These are phyloP conservation scores for Botrytis squamosa DNA, from an alignment of 2,329 filamentous ascomycete species.

Conservation along the genomic window DNA sequence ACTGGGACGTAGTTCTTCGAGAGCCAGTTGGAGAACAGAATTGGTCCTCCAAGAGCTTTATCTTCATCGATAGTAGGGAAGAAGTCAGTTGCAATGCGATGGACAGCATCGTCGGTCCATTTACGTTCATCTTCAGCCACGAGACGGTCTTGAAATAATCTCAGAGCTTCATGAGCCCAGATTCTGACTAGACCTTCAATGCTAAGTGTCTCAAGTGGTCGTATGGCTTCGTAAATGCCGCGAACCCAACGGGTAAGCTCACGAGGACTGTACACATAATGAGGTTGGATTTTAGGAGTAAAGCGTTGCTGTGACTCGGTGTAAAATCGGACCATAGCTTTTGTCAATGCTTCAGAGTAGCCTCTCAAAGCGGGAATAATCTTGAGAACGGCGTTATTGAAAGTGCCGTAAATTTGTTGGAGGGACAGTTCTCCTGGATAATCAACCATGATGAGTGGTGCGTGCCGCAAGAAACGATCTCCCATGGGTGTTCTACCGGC, in stretches of 20 bases:
- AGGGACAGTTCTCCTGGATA: constrained; percentile 95
- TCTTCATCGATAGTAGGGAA: constrained; percentile 96
- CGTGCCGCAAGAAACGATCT: constrained; percentile 89
- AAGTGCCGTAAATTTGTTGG: constrained; percentile 96
- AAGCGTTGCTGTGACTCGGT: constrained; percentile 92
- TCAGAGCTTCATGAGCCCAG: constrained; percentile 95
- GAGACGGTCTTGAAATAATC: constrained; percentile 95
- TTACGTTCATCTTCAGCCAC: constrained; percentile 90
- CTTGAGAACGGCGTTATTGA: constrained; percentile 95
- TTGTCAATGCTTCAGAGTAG: constrained; percentile 89
- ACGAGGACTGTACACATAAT: constrained; percentile 99
- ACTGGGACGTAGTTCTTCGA: constrained; percentile 98
- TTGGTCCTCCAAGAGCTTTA: constrained; percentile 85
- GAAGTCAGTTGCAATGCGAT: constrained; percentile 80
- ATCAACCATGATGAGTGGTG: constrained; percentile 99
- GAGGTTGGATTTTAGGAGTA: constrained; percentile 93
- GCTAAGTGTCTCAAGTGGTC: constrained; percentile 81
- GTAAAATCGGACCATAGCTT: constrained; percentile 97
- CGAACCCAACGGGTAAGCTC: constrained; percentile 97
- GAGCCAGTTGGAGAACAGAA: constrained; percentile 98
- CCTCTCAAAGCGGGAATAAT: constrained; percentile 93
- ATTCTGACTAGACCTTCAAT: constrained; percentile 93
- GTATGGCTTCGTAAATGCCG: constrained; percentile 94
- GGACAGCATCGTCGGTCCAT: constrained; percentile 90
- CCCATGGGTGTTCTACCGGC: constrained; percentile 94